A percentile compares a stretch with the other conserved stretches of the same genome.
Conservation (phyloP, 257 asterid species). For the Forsythia viridissima region DNA sequence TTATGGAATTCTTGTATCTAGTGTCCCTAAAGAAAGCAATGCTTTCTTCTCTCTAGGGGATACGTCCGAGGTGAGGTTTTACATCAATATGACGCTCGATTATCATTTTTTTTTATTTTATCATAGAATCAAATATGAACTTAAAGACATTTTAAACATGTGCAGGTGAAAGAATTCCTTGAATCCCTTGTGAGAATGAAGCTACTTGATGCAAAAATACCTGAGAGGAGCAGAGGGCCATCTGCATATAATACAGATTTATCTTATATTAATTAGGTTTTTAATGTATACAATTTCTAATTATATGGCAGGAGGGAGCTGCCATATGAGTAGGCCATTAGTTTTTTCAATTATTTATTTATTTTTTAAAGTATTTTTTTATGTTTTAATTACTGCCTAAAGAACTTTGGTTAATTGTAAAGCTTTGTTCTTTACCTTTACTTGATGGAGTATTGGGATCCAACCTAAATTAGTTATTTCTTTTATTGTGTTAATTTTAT, state of each 20-base stretch:
- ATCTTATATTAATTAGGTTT: not conserved
- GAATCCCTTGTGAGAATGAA: constrained; percentile 55
- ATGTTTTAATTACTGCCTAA: not conserved
- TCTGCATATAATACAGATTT: not conserved
- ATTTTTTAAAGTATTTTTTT: not conserved
- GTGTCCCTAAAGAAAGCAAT: constrained; percentile 72
- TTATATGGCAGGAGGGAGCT: not conserved
- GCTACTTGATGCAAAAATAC: not conserved
- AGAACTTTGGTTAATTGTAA: not conserved
- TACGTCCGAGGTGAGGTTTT: constrained; percentile 61
- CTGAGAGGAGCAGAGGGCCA: not conserved
- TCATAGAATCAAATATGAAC: not conserved
- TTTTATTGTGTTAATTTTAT: not conserved
- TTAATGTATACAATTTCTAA: not conserved
- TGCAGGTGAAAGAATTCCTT: constrained; percentile 68
- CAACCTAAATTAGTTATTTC: not conserved
- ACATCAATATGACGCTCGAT: not conserved
- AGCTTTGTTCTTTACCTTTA: not conserved
- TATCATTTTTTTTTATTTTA: not conserved
- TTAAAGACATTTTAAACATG: not conserved
- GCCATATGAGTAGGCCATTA: not conserved
- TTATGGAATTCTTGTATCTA: constrained; percentile 78
- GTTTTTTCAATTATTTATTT: not conserved
- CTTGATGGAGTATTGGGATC: not conserved
- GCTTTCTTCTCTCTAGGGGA: constrained; percentile 84